These are phyloP conservation scores for Arctium lappa DNA, from an alignment of 129 eudicot species.

Conservation along the genomic window DNA sequence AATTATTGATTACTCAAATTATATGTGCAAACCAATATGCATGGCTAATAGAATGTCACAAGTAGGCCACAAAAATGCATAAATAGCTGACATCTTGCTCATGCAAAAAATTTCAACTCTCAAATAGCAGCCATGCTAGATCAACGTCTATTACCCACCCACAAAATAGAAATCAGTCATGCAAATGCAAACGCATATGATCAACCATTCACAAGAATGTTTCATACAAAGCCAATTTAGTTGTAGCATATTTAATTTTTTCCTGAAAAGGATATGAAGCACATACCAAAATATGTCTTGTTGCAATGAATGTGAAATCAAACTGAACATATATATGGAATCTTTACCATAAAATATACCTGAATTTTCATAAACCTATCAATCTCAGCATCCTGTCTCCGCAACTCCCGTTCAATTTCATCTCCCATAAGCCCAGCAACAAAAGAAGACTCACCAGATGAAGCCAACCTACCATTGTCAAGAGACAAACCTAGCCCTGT, in stretches of 20 bases:
- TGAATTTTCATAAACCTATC: conserved; percentile 69
- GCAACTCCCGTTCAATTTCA: conserved; percentile 62
- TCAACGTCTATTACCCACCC: not conserved
- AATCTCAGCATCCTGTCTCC: conserved; percentile 71
- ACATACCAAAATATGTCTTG: not conserved
- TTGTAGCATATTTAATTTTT: not conserved
- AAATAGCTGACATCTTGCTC: not conserved
- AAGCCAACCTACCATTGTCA: conserved; percentile 65
- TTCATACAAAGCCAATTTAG: not conserved
- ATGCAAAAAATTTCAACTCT: not conserved
- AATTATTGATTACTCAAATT: not conserved
- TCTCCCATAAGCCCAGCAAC: conserved; percentile 51
- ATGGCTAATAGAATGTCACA: not conserved
- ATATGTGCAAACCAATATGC: not conserved
- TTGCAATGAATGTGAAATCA: not conserved
- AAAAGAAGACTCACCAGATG: conserved; percentile 74
- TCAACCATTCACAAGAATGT: not conserved
- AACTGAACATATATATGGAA: not conserved
- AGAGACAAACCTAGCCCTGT: conserved; percentile 72
- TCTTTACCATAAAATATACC: conserved; percentile 29
- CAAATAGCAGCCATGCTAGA: not conserved
- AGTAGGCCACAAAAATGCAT: not conserved
- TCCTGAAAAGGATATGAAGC: not conserved
- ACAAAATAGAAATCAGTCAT: not conserved
- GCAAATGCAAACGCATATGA: not conserved